Percentiles rank a stretch among this genome's conserved stretches.
These are phyloP conservation scores for Hypoxylon sp. DNA, from an alignment of 2,329 filamentous ascomycete genomes.

Conservation along the genomic window DNA sequence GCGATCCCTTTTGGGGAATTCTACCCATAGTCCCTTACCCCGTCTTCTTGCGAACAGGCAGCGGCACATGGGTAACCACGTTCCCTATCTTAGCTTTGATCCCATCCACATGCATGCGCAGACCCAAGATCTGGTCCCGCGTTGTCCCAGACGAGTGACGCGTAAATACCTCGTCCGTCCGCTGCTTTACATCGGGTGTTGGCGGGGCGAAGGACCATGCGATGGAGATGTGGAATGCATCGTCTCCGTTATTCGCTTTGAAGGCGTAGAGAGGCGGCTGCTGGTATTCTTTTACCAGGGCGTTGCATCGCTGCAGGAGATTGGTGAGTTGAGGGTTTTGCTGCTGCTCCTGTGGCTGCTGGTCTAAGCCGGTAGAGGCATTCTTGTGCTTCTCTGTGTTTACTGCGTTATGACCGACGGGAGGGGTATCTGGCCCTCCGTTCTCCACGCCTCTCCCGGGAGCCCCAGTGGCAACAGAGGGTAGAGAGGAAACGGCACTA, in stretches of 20 bases:
- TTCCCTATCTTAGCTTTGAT: constrained; percentile 85
- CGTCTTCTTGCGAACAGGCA: constrained; percentile 51
- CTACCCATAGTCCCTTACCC: neutral
- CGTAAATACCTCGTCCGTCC: constrained; percentile 56
- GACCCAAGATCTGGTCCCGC: constrained; percentile 55
- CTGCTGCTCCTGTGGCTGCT: constrained; percentile 53
- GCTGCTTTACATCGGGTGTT: constrained; percentile 58
- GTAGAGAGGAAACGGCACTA: constrained; percentile 36
- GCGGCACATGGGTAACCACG: constrained; percentile 67
- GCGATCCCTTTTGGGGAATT: neutral
- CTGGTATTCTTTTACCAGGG: constrained; percentile 68
- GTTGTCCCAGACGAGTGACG: constrained; percentile 15
- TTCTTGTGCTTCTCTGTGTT: neutral
- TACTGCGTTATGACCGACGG: neutral
- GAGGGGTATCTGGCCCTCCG: neutral
- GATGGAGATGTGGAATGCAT: constrained; percentile 88
- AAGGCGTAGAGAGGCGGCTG: constrained; percentile 80
- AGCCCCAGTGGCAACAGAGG: too few relatives aligned
- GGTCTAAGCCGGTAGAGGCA: neutral
- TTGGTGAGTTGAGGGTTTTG: constrained; percentile 69
- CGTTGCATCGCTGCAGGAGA: constrained; percentile 79
- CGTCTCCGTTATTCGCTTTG: constrained; percentile 46
- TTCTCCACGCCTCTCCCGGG: neutral
- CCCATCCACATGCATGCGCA: constrained; percentile 69
- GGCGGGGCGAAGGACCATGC: constrained; percentile 81